Evolutionary conservation across 2,329 filamentous ascomycete species (phyloP).

Genomic region (Raffaelea albimanens): DNA sequence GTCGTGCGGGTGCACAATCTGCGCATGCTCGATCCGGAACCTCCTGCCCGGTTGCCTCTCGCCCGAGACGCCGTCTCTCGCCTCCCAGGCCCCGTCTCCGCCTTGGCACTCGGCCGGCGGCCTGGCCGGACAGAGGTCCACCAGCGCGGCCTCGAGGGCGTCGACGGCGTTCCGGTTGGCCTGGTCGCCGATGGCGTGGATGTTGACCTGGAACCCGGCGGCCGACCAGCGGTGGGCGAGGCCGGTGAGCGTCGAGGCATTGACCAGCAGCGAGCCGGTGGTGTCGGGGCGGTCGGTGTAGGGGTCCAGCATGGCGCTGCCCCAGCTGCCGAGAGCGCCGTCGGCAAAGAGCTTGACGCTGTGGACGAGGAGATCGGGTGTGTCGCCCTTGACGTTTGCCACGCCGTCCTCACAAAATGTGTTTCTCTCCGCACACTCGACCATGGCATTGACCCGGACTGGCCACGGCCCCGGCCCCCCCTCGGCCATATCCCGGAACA

Average conservation of each 20-base stretch:
- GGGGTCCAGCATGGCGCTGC: conserved; percentile 61
- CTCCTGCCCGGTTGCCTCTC: no score
- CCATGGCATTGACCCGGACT: conserved; percentile 58
- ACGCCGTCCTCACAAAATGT: conserved; percentile 49
- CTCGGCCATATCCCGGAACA: conserved; percentile 43
- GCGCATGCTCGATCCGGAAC: conserved; percentile 61
- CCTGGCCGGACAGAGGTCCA: conserved; percentile 37
- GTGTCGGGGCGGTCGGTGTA: conserved; percentile 55
- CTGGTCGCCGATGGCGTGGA: conserved; percentile 63
- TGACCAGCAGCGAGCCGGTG: conserved; percentile 56
- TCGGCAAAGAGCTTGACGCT: conserved; percentile 65
- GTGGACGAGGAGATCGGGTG: conserved; percentile 42
- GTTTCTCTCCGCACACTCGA: conserved; percentile 56
- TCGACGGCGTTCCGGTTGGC: conserved; percentile 57
- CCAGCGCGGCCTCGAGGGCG: conserved; percentile 48
- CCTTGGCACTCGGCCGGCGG: conserved; percentile 23
- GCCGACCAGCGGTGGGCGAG: conserved; percentile 49
- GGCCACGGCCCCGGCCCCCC: conserved; percentile 43
- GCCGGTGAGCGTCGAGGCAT: conserved; percentile 45
- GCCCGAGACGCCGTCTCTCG: no score
- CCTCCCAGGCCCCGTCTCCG: no score
- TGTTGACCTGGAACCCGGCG: conserved; percentile 58
- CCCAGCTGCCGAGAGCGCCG: conserved; percentile 62
- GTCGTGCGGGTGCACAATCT: conserved; percentile 59
- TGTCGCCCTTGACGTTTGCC: conserved; percentile 21